Evolutionary conservation across 176 grass and related monocot genomes (phyloP).

Genomic region (Alopecurus myosuroides): DNA sequence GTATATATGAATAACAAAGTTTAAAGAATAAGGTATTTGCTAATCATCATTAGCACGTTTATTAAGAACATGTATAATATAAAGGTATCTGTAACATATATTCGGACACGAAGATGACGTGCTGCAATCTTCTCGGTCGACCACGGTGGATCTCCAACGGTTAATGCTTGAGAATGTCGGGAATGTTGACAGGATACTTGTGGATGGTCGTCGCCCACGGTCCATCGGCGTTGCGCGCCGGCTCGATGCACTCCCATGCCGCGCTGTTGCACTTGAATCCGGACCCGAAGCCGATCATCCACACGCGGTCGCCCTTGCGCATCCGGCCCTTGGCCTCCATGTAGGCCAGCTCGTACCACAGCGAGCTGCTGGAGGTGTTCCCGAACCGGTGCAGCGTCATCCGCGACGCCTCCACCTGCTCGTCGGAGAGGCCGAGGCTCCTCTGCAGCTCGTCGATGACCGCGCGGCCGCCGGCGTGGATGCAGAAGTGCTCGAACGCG

Average conservation of each 20-base stretch:
- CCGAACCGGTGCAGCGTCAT: conserved; percentile 83
- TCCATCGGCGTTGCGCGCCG: conserved; percentile 26
- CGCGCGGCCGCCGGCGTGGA: conserved; percentile 64
- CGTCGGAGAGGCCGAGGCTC: conserved; percentile 49
- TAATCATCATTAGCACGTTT: not conserved
- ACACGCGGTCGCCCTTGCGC: conserved; percentile 56
- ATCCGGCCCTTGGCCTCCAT: conserved; percentile 74
- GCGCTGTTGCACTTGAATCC: conserved; percentile 98
- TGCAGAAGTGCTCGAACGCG: conserved; percentile 95
- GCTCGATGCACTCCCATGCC: conserved; percentile 64
- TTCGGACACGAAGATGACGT: too few relatives aligned
- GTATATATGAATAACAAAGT: not conserved
- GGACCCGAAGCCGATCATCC: conserved; percentile 87
- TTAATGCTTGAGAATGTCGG: conserved; percentile 38
- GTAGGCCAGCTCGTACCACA: conserved; percentile 93
- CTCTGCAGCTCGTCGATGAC: conserved; percentile 87
- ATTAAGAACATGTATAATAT: not conserved
- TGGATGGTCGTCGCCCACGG: conserved; percentile 45
- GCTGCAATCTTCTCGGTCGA: too few relatives aligned
- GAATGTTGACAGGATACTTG: conserved; percentile 53
- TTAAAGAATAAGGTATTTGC: not conserved
- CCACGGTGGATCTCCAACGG: not conserved
- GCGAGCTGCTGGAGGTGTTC: conserved; percentile 85
- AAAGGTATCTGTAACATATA: not conserved
- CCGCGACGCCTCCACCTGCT: conserved; percentile 81